Percentiles rank a stretch among this genome's conserved stretches.
phyloP scores from a whole-genome alignment of 2,329 filamentous ascomycete genomes.

The Cordyceps tenuipes region DNA sequence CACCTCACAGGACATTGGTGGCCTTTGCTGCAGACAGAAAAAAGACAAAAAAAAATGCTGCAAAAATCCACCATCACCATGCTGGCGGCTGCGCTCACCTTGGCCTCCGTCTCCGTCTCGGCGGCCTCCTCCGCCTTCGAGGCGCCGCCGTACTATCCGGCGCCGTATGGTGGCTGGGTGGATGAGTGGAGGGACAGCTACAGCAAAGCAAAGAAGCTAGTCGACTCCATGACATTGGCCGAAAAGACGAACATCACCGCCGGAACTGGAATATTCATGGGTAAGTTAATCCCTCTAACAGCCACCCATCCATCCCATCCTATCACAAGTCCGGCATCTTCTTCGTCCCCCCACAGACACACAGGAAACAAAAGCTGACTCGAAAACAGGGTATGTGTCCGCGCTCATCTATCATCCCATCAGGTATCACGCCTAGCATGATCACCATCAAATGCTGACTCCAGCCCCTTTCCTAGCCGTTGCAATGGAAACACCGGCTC shows the following conservation, averaged over 20 bases:
- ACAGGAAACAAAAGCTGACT: neutral
- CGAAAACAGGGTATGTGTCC: neutral
- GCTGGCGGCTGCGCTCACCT: neutral
- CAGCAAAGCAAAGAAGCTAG: conserved; percentile 56
- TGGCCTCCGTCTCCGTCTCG: neutral
- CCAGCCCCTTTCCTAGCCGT: conserved; percentile 31
- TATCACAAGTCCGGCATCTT: neutral
- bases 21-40: neutral
- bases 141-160: conserved; percentile 56
- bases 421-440: neutral
- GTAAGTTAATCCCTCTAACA: conserved; percentile 23
- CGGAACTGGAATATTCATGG: conserved; percentile 66
- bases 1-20: neutral
- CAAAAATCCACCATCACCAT: neutral
- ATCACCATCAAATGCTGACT: neutral
- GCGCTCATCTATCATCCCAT: neutral
- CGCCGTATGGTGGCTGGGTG: conserved; percentile 64
- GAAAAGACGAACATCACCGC: conserved; percentile 74
- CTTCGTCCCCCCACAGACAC: neutral
- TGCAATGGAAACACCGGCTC: conserved; percentile 74
- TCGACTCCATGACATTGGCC: conserved; percentile 68
- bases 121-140: conserved; percentile 20
- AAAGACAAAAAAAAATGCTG: neutral
- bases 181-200: conserved; percentile 63
- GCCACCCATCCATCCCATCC: too few species aligned